Evolutionary conservation across 768 basidiomycete species (phyloP), one percentile per base, ranked within the genome.

Genomic region (Dacryopinax spathularia): DNA sequence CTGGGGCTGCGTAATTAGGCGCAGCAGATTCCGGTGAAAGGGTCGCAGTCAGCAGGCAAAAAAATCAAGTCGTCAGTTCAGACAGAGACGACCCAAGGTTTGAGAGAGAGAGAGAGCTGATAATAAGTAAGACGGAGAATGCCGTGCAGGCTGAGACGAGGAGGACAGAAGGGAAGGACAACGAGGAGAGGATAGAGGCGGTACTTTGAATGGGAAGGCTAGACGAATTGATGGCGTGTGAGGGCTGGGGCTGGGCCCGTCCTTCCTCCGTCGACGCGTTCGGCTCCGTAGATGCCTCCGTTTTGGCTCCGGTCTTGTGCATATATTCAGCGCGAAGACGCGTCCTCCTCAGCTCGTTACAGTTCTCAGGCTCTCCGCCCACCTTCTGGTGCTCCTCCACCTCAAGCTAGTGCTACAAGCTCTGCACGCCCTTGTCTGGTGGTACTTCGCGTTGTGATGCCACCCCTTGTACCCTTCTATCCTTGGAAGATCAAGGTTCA

Each of bases 221-320:
- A n/a, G 48, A 29, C 22, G 48, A 56, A 56, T 56, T 56, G 48
- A 31, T 56, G 48, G 48, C 48, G 48, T 56, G 48, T 56, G 48
- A 56, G 25, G 48, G 29, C 25, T 22, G 43, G 25, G 25, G 22
- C 13, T 13, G 48, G 10, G 48, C 13, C 43, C 43, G 9, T 20
- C 43, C 48, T 56, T 31, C 22, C 29, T 31, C 9, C 48, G 25
- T 56, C 31, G 48, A 31, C 29, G 3, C 29, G 3, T 29, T 56
- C 48, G 25, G 48, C 39, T 41, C 31, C 29, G n/a, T n/a, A 22
- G 48, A 15, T 31, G 7, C 10, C 25, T 15, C 9, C 22, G 7
- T 7, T 44, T 56, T 56, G 48, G 9, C 31, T 56, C 48, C 48
- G 48, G 25, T 56, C 36, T 37, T 37, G 36, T 10, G 12, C n/a